Conservation (phyloP, 768 basidiomycete genomes). For the Lanmaoa pseudosensibilis region DNA sequence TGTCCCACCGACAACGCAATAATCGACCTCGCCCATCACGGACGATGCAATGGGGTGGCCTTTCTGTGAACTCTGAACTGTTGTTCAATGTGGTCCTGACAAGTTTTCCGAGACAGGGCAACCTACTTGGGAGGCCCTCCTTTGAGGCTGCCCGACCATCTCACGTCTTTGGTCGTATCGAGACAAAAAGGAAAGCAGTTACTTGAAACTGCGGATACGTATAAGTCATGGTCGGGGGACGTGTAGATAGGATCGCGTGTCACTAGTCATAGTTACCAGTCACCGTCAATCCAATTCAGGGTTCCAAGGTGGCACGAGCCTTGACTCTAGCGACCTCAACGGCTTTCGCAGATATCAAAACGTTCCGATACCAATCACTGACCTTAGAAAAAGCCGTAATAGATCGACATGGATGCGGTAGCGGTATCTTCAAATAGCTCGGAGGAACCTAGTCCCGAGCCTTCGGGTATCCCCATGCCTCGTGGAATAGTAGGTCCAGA, state of each 20-base stretch:
- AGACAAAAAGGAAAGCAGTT: constrained; percentile 2
- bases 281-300: too few species aligned
- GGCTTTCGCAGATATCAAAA: not conserved
- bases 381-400: not conserved
- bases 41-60: not conserved
- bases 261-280: too few species aligned
- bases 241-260: not conserved
- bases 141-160: constrained; percentile 12
- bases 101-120: constrained; percentile 15
- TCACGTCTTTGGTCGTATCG: not conserved
- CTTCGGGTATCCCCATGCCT: not conserved
- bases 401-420: not conserved
- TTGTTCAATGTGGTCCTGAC: constrained; percentile 12
- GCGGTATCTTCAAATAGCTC: not conserved
- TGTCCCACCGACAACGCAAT: not conserved
- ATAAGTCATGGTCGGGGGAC: constrained; percentile 22
- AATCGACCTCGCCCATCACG: not conserved
- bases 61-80: not conserved
- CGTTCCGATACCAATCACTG: constrained; percentile 2
- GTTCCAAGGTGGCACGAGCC: too few species aligned
- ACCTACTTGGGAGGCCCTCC: constrained; percentile 18
- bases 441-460: not conserved
- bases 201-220: constrained; percentile 18
- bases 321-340: not conserved
- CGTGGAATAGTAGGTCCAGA: not conserved